Conservation (phyloP, 164 flowering plant genomes). For the Vitis labrusca region DNA sequence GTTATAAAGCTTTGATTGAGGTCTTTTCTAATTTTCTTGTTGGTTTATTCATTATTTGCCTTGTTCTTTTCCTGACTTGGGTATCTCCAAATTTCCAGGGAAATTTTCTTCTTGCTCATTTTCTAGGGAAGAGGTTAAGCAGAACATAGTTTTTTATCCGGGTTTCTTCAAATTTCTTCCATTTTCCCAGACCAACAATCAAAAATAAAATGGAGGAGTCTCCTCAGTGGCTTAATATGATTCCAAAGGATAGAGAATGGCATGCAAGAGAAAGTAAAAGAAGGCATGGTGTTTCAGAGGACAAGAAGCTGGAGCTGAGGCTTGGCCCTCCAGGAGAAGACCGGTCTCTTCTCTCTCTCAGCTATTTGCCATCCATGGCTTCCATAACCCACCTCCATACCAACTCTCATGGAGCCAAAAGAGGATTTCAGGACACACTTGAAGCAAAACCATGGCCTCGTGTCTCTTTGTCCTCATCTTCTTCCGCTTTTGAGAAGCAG, state of each 20-base stretch:
- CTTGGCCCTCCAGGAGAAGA: conserved; percentile 36
- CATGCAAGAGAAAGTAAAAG: neutral
- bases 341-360: neutral
- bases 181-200: neutral
- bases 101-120: neutral
- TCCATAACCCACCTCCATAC: neutral
- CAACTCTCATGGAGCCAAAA: conserved; percentile 2
- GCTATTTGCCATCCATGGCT: neutral
- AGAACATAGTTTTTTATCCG: neutral
- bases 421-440: conserved; percentile 8
- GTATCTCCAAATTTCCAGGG: neutral
- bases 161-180: conserved; percentile 2
- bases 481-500: neutral
- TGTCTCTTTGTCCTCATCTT: neutral
- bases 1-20: too few relatives aligned
- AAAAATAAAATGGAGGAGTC: conserved; percentile 12
- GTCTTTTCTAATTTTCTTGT: too few relatives aligned
- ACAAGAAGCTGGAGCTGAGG: conserved; percentile 27
- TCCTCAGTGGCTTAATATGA: conserved; percentile 9
- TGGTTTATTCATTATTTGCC: too few relatives aligned
- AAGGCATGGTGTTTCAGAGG: conserved; percentile 13
- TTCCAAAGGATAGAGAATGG: conserved; percentile 5
- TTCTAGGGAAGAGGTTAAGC: neutral
- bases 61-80: neutral
- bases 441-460: conserved; percentile 1